Percentiles rank a stretch among this genome's conserved stretches.
Conservation (phyloP, 1,139 yeast species). For the Debaryomyces robertsiae region DNA sequence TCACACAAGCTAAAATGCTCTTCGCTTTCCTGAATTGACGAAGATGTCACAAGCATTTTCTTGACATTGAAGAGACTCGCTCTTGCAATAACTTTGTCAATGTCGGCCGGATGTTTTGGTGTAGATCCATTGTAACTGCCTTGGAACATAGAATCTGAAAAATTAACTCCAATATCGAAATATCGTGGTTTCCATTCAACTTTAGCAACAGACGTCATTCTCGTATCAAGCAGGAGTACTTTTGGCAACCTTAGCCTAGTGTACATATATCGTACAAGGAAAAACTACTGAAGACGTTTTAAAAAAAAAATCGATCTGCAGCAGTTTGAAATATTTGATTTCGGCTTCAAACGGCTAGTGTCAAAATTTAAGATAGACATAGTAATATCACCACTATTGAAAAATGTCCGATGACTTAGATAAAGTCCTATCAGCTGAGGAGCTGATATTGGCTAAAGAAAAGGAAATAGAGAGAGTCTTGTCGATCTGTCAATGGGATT, state of each 20-base stretch:
- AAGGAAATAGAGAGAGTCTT: constrained; percentile 59
- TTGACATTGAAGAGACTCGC: constrained; percentile 68
- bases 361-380: too few relatives aligned
- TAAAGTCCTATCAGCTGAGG: constrained; percentile 35
- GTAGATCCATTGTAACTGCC: constrained; percentile 74
- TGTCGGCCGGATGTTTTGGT: constrained; percentile 65
- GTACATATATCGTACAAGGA: not conserved
- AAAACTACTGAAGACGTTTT: not conserved
- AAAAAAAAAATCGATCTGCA: not conserved
- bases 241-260: not conserved
- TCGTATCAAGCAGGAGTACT: not conserved
- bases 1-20: constrained; percentile 41
- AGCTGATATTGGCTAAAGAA: constrained; percentile 44
- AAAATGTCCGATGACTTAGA: constrained; percentile 33
- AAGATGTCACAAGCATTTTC: constrained; percentile 80
- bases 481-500: constrained; percentile 49
- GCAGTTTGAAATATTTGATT: not conserved
- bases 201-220: constrained; percentile 6
- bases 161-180: constrained; percentile 70
- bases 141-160: constrained; percentile 85
- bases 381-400: not conserved
- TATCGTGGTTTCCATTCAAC: constrained; percentile 44
- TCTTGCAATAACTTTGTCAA: constrained; percentile 62
- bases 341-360: not conserved
- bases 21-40: constrained; percentile 66